These are phyloP conservation scores for Colletotrichum paranaense DNA, from an alignment of 2,329 filamentous ascomycete genomes.

Conservation along the genomic window DNA sequence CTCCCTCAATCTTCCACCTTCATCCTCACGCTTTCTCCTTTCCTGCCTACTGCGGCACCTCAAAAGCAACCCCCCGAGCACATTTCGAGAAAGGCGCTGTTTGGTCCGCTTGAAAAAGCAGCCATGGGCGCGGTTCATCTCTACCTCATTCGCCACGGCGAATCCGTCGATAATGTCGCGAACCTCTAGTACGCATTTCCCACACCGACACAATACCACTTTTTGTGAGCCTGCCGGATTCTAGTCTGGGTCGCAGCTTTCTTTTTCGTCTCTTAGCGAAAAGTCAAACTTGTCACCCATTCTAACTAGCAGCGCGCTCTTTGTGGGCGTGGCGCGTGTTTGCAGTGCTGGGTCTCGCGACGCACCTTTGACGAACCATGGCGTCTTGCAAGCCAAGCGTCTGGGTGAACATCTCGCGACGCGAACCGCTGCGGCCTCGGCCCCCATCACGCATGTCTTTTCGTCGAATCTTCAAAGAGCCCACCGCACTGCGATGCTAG, in stretches of 20 bases:
- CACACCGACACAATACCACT: neutral
- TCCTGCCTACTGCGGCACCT: neutral
- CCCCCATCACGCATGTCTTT: slow-evolving; percentile 72
- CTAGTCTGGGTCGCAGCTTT: neutral
- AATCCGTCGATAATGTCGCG: slow-evolving; percentile 90
- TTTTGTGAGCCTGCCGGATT: slow-evolving; percentile 20
- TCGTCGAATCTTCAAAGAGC: slow-evolving; percentile 84
- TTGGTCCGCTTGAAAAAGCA: neutral
- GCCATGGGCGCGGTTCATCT: slow-evolving; percentile 50
- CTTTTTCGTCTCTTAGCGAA: neutral
- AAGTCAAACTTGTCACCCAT: neutral
- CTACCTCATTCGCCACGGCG: slow-evolving; percentile 86
- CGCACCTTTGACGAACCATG: slow-evolving; percentile 84
- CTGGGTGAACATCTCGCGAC: slow-evolving; percentile 72
- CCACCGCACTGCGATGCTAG: slow-evolving; percentile 74
- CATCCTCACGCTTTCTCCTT: neutral
- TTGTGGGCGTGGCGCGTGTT: neutral
- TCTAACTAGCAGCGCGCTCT: slow-evolving; percentile 40
- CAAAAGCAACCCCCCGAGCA: neutral
- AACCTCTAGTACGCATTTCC: slow-evolving; percentile 71
- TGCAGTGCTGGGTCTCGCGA: slow-evolving; percentile 80
- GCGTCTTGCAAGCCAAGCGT: slow-evolving; percentile 79
- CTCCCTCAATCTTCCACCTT: neutral
- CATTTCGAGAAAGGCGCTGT: neutral
- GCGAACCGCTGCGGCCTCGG: slow-evolving; percentile 40